A percentile compares a stretch with the other conserved stretches of the same genome.
Conservation (phyloP, 1,139 yeast species). For the Saccharomyces hybrid region DNA sequence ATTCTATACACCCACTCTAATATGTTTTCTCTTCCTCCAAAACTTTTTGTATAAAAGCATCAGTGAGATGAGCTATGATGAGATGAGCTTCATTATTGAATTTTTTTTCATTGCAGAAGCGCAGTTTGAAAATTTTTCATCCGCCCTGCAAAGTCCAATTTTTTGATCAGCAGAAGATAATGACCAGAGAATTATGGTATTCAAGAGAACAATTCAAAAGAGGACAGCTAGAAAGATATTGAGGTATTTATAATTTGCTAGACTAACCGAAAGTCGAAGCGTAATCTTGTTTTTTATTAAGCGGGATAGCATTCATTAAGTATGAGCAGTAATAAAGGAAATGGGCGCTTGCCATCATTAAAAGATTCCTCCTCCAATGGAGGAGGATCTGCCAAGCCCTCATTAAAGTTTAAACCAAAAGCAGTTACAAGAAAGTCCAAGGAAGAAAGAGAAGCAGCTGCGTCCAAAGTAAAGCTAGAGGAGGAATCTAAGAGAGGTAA, state of each 20-base stretch:
- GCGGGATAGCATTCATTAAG: not conserved
- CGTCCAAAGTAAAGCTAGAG: conserved; percentile 48
- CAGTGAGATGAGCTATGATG: conserved; percentile 11
- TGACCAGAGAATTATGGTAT: not conserved
- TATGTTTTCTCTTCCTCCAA: not conserved
- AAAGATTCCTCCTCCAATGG: conserved; percentile 18
- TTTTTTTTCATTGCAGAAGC: conserved; percentile 1
- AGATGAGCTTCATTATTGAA: conserved; percentile 4
- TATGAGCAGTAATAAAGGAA: conserved; percentile 4
- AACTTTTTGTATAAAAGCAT: not conserved
- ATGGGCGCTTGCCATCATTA: conserved; percentile 31
- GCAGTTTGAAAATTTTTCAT: conserved; percentile 11
- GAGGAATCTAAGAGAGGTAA: conserved; percentile 19
- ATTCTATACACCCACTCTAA: not conserved
- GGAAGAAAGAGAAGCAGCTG: conserved; percentile 74
- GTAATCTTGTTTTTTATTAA: not conserved
- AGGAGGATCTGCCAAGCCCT: conserved; percentile 37
- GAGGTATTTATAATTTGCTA: not conserved
- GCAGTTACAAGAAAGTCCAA: conserved; percentile 73
- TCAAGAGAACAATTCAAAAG: not conserved
- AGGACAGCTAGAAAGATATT: not conserved
- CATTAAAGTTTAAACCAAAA: conserved; percentile 70
- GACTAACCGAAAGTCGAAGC: not conserved
- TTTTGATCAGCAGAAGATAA: conserved; percentile 1
- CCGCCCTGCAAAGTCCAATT: not conserved